Evolutionary conservation across 1,284 basidiomycete species (phyloP).

Genomic region (Microbotryum lychnidis-dioicae): DNA sequence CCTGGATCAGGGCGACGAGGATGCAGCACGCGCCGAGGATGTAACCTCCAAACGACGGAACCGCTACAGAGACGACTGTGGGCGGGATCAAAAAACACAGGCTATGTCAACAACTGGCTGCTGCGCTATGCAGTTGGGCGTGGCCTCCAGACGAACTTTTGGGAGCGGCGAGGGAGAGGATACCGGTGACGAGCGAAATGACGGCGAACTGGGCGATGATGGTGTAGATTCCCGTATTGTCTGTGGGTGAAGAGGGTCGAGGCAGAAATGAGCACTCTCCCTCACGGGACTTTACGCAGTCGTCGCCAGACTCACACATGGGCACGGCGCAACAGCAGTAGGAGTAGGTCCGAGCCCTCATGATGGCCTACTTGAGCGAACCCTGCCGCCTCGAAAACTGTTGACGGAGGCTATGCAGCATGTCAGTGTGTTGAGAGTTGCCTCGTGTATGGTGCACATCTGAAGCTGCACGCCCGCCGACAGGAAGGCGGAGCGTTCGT

Average conservation of each 20-base stretch:
- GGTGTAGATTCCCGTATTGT: constrained; percentile 75
- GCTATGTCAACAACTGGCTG: neutral
- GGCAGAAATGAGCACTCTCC: no score
- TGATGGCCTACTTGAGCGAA: no score
- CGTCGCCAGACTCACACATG: constrained; percentile 15
- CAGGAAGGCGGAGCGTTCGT: no score
- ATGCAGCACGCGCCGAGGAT: constrained; percentile 68
- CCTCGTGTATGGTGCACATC: no score
- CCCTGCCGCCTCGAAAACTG: no score
- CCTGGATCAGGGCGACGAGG: constrained; percentile 59
- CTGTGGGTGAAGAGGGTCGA: constrained; percentile 3
- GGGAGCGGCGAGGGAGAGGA: constrained; percentile 68
- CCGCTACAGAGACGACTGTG: constrained; percentile 72
- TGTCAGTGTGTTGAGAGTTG: no score
- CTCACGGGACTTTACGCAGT: neutral
- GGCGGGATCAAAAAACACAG: neutral
- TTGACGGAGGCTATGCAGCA: no score
- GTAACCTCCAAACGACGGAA: constrained; percentile 63
- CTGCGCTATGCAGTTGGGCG: neutral
- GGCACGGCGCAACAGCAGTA: constrained; percentile 32
- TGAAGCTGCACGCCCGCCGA: no score
- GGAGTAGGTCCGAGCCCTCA: constrained; percentile 22
- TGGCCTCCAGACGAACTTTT: constrained; percentile 50
- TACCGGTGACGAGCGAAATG: constrained; percentile 60
- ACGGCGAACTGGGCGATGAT: constrained; percentile 66